Evolutionary conservation across 257 asterid genomes (phyloP), one percentile per base, ranked within the genome.

Genomic region (Striga asiatica): DNA sequence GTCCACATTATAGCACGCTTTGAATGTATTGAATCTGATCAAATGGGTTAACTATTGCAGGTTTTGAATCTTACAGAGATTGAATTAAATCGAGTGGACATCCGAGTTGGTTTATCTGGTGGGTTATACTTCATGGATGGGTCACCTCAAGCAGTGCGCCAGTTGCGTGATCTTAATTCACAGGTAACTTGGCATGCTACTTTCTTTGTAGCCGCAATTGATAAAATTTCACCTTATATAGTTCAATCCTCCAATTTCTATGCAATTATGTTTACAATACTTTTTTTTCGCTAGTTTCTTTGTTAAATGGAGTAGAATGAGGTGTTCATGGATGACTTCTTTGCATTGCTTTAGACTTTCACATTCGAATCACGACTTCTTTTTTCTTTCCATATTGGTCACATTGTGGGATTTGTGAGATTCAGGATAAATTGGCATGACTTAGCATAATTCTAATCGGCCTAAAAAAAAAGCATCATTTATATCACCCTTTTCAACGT

Each of bases 41-140:
- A 13, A 37, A 27, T 42, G 23, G 51, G 46, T 28, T 14, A 69
- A 57, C 28, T 48, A 18, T 61, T 81, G 60, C 77, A 87, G 96
- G 87, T 88, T 69, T 58, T 84, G 70, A 84, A 82, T 79, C 79
- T 88, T 70, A 88, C 96, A 3, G 94, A 88, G 76, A 78, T 88
- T 68, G 94, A 81, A 57, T 80, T 88, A 46, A 88, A 78, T 65
- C 85, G 88, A 24, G 93, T 88, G 50, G 96, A 88, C 71, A 69
- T 88, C 23, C 72, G 96, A 59, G 94, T 88, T 56, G 96, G 96
- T 49, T 75, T 88, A 27, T 76, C 94, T n/a, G 96, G 94, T 67
- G 96, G 93, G 43, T 72, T 81, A 16, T 88, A 88, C 84, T 88
- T 79, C 73, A 88, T 84, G 96, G 96, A 88, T 71, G 93, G 85